Conservation (phyloP, 164 flowering plant genomes). For the Brasenia schreberi region DNA sequence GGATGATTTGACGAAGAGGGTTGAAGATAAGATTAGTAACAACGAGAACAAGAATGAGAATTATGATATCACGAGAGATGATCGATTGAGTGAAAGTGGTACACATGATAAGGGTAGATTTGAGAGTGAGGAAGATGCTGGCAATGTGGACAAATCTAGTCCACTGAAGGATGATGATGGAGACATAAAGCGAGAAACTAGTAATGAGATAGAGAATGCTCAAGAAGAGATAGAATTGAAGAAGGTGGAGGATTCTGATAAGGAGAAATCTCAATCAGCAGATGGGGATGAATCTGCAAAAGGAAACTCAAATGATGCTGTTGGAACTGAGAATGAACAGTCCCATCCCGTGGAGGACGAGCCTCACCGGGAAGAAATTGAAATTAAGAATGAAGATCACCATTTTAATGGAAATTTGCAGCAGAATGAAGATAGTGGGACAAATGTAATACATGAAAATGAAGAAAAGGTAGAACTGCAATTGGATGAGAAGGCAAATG, state of each 20-base stretch:
- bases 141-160: not conserved
- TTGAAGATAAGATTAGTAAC: not conserved
- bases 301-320: not conserved
- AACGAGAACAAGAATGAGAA: slow-evolving; percentile 17
- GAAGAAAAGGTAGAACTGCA: slow-evolving; percentile 13
- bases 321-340: not conserved
- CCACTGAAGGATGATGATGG: not conserved
- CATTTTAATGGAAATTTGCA: slow-evolving; percentile 1
- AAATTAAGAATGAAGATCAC: slow-evolving; percentile 2
- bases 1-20: slow-evolving; percentile 33
- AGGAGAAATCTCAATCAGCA: not conserved
- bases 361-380: not conserved
- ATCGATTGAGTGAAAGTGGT: not conserved
- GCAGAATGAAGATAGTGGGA: not conserved
- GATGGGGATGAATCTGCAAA: slow-evolving; percentile 6
- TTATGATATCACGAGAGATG: slow-evolving; percentile 1
- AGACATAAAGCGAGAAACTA: not conserved
- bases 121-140: not conserved
- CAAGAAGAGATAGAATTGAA: slow-evolving; percentile 14
- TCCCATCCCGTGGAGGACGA: not conserved
- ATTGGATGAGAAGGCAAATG: slow-evolving; percentile 6
- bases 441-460: not conserved
- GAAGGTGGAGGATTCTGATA: not conserved
- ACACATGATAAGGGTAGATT: not conserved
- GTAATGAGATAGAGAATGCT: slow-evolving; percentile 6